Base-by-base conservation (phyloP, 2,329 filamentous ascomycete genomes). In the Capronia americana region DNA sequence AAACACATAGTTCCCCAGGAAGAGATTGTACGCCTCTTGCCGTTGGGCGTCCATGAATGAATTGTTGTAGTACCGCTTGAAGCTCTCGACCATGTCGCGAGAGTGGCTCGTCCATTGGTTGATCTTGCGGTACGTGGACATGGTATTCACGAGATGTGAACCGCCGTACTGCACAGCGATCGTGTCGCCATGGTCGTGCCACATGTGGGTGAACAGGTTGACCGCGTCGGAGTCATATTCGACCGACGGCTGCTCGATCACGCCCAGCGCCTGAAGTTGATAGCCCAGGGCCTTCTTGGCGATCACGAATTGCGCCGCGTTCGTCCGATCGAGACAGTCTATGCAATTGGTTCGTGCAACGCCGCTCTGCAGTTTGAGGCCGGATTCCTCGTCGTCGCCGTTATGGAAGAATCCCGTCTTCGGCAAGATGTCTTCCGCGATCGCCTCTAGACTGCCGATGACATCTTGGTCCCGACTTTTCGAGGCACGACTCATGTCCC, bases 51-150 rank as follows among this genome's bases (percentile, higher is more conserved):
- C 95, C 8, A 99, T 86, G 77, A 99, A 99, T 0, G 94, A 96
- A 75, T 99, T 99, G 80, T 98, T 97, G 79, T 99, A 99, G 78
- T 98, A 99, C 30, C 95, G 88, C 78, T 98, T 99, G 83, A 99
- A 97, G 77, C 92, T 97, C 80, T 99, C 95, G 24, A 99, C 93
- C 94, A 99, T 98, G 77, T 99, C 95, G 71, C 95, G 87, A 2
- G 94, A 97, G 77, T 97, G 93, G 73, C 92, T 97, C 26, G 93
- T 96, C 95, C 95, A 99, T 77, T 98, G 94, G 72, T 98, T 98
- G 77, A 97, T 96, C 79, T 98, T 98, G 64, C 95, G 91, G 77
- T 99, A 99, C 4, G 95, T 99, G 71, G 96, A 93, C 93, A 99
- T 98, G 0, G 95, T 99, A 77, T 99, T 99, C 73, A 99, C 95